phyloP scores from a whole-genome alignment of 2,329 filamentous ascomycete species.

The Leptographium wingfieldii region DNA sequence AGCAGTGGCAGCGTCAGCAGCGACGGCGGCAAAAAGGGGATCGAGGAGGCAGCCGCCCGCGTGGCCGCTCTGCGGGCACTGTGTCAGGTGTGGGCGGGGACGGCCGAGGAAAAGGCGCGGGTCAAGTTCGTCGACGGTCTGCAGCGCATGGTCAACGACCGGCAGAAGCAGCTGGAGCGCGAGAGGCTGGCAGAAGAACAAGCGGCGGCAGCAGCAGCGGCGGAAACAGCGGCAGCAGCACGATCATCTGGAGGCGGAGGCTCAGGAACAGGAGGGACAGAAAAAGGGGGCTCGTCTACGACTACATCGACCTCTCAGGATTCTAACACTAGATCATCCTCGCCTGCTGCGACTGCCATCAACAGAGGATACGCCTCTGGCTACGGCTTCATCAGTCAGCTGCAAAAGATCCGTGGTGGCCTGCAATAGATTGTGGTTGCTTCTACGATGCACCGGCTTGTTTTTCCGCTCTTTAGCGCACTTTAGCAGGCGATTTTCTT shows the following conservation, averaged over 20 bases:
- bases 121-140: slow-evolving; percentile 70
- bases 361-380: slow-evolving; percentile 33
- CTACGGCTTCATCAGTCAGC: slow-evolving; percentile 49
- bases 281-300: neutral
- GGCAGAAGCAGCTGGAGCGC: slow-evolving; percentile 38
- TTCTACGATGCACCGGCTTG: neutral
- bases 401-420: slow-evolving; percentile 46
- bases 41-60: slow-evolving; percentile 60
- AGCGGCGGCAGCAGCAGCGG: slow-evolving; percentile 15
- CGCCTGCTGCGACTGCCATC: neutral
- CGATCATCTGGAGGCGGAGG: neutral
- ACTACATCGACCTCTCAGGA: neutral
- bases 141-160: slow-evolving; percentile 72
- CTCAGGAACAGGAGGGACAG: neutral
- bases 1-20: neutral
- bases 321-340: neutral
- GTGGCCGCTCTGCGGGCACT: slow-evolving; percentile 69
- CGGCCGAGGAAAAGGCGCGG: slow-evolving; percentile 81
- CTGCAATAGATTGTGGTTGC: slow-evolving; percentile 19
- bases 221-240: slow-evolving; percentile 9
- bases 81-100: slow-evolving; percentile 83
- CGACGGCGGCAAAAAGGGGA: slow-evolving; percentile 26
- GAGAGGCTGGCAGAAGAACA: slow-evolving; percentile 25
- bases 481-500: neutral
- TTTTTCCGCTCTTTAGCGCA: neutral